Evolutionary conservation across 2,329 filamentous ascomycete species (phyloP), one percentile per base, ranked within the genome.

Genomic region (Penicillium italicum): DNA sequence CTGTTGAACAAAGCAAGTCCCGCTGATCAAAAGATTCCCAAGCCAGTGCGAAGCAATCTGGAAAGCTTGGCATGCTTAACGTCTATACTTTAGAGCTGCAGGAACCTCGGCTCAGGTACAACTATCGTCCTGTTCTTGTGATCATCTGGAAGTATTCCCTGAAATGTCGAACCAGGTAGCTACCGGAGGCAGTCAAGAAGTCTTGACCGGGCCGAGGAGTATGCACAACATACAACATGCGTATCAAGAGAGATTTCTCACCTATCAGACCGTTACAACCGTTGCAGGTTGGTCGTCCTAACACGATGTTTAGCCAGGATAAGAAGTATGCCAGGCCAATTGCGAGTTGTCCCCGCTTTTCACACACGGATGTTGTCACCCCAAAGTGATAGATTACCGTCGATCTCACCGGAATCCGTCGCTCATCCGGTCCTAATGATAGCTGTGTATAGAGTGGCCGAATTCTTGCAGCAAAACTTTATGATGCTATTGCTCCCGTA

Each of bases 341-440:
- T 18, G 38, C 14, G 31, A 43, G 26, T 20, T 38, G 38, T 3
- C n/a, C 14, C 38, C 41, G 20, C 47, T 37, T 26, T 5, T 20
- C 10, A 26, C 10, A 20, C 8, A 22, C 18, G 44, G 36, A 22
- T n/a, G 8, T 50, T 26, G n/a, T 26, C 36, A 38, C 31, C 46
- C n/a, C 3, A 37, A 50, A 38, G 31, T 22, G 30, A 34, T 2
- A 26, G 52, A 45, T 55, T 22, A 38, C 14, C 5, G 52, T 51
- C 52, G 52, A 44, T 50, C 38, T 20, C 45, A 5, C 52, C 52
- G 52, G 52, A 55, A 55, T 51, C 52, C 52, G 52, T 44, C 52
- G 46, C 47, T 18, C n/a, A 22, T 28, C 52, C 52, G 52, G 33
- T 11, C 28, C 18, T 5, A 24, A 37, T 41, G 28, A 49, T 46